Conservation (phyloP, 768 basidiomycete species). For the Psilocybe tampanensis region DNA sequence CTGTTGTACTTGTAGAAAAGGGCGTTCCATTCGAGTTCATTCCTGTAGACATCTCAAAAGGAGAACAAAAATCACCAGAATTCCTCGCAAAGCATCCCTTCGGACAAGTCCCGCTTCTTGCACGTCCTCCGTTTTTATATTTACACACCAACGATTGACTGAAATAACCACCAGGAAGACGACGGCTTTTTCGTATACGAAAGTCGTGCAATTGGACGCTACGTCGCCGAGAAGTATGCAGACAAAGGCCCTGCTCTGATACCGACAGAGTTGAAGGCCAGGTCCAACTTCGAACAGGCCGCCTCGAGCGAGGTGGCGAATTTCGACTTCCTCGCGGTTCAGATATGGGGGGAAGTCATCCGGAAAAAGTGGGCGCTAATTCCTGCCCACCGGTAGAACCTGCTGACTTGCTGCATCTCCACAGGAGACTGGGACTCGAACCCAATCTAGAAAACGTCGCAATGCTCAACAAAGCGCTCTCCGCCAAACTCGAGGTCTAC, state of each 20-base stretch:
- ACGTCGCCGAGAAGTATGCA: conserved; percentile 58
- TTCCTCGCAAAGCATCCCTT: conserved; percentile 59
- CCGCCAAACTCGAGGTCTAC: conserved; percentile 52
- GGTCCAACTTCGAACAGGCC: conserved; percentile 54
- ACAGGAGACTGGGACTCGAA: conserved; percentile 20
- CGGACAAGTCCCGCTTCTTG: conserved; percentile 60
- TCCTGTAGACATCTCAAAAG: conserved; percentile 40
- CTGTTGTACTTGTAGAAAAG: conserved; percentile 52
- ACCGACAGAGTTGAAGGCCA: conserved; percentile 40
- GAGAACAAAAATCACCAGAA: conserved; percentile 46
- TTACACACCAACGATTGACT: conserved; percentile 25
- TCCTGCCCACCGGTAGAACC: neutral
- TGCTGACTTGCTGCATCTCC: neutral
- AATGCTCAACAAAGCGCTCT: conserved; percentile 28
- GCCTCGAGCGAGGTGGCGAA: conserved; percentile 52
- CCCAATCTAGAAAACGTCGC: conserved; percentile 35
- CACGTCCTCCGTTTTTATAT: conserved; percentile 17
- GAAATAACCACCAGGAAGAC: conserved; percentile 47
- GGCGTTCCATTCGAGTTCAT: conserved; percentile 55
- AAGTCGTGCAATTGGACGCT: conserved; percentile 61
- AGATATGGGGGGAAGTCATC: conserved; percentile 48
- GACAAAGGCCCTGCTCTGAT: conserved; percentile 52
- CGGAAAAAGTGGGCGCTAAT: conserved; percentile 44
- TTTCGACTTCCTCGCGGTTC: conserved; percentile 51
- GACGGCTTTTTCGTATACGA: conserved; percentile 70